Conservation (phyloP, 1,139 yeast genomes). For the Geotrichum histeridarum region DNA sequence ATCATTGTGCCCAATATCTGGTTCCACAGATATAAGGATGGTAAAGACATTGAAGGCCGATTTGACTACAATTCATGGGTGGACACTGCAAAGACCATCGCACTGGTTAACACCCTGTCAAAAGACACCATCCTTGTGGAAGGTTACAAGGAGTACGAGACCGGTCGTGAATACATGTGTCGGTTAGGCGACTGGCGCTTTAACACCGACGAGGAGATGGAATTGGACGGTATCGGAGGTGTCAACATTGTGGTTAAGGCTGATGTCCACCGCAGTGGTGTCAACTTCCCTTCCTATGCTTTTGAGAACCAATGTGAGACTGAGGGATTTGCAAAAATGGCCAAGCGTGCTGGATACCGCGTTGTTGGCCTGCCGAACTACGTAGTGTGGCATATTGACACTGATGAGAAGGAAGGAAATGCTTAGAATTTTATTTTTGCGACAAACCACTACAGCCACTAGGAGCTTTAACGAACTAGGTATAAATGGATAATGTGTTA, state of each 20-base stretch:
- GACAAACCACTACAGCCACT: too few species aligned
- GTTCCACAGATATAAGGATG: constrained; percentile 75
- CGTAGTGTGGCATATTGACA: constrained; percentile 59
- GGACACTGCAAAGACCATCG: constrained; percentile 66
- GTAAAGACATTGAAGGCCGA: constrained; percentile 70
- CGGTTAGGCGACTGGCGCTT: constrained; percentile 63
- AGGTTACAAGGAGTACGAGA: constrained; percentile 85
- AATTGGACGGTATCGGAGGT: constrained; percentile 86
- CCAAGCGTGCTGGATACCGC: constrained; percentile 67
- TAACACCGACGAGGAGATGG: constrained; percentile 59
- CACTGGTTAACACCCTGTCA: constrained; percentile 57
- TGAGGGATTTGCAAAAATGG: constrained; percentile 83
- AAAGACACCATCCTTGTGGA: constrained; percentile 89
- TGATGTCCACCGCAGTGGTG: constrained; percentile 73
- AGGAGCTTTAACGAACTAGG: too few species aligned
- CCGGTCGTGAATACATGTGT: constrained; percentile 82
- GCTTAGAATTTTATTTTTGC: not conserved
- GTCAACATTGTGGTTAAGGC: constrained; percentile 83
- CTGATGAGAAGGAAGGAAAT: constrained; percentile 25
- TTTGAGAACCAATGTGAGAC: constrained; percentile 89
- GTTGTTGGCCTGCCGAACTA: constrained; percentile 90
- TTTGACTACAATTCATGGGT: constrained; percentile 88
- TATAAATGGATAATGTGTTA: too few species aligned
- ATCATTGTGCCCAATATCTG: constrained; percentile 87
- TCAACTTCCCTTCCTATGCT: constrained; percentile 83